Conservation (phyloP, 2,329 filamentous ascomycete genomes). For the Karstenula rhodostoma region DNA sequence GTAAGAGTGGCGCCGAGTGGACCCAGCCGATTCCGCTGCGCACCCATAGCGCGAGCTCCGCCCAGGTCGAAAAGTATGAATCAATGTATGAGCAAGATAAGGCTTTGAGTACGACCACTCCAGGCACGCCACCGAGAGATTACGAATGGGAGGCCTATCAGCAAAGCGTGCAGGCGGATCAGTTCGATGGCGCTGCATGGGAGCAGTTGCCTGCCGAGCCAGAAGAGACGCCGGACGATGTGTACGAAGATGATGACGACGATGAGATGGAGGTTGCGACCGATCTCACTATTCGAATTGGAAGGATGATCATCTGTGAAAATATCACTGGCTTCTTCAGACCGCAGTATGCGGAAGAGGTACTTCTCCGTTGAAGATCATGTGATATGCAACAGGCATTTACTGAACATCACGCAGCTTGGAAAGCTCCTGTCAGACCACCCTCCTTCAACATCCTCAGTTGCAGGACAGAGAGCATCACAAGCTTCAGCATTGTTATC, state of each 20-base stretch:
- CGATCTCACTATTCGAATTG: constrained; percentile 49
- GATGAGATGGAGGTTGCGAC: constrained; percentile 50
- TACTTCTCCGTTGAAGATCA: constrained; percentile 29
- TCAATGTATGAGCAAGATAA: constrained; percentile 37
- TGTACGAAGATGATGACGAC: constrained; percentile 49
- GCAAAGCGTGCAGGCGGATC: constrained; percentile 47
- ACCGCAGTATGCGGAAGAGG: constrained; percentile 52
- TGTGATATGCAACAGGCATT: not conserved
- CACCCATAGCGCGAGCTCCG: constrained; percentile 33
- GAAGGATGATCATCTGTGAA: constrained; percentile 51
- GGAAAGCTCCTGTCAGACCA: constrained; percentile 49
- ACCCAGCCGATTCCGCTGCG: constrained; percentile 47
- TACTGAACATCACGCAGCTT: constrained; percentile 37
- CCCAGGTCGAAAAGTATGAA: constrained; percentile 33
- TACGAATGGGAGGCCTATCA: constrained; percentile 52
- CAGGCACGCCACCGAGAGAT: constrained; percentile 48
- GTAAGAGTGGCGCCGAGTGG: constrained; percentile 45
- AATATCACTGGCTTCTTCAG: constrained; percentile 50
- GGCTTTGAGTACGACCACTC: constrained; percentile 44
- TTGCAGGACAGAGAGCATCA: constrained; percentile 45
- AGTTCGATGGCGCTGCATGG: constrained; percentile 46
- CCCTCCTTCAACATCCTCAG: constrained; percentile 39
- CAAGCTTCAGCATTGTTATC: constrained; percentile 46
- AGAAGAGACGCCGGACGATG: constrained; percentile 48
- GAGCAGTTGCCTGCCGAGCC: constrained; percentile 47